A percentile compares a stretch with the other conserved stretches of the same genome.
These are phyloP conservation scores for Fusarium tuaranense DNA, from an alignment of 2,329 filamentous ascomycete genomes.

Conservation along the genomic window DNA sequence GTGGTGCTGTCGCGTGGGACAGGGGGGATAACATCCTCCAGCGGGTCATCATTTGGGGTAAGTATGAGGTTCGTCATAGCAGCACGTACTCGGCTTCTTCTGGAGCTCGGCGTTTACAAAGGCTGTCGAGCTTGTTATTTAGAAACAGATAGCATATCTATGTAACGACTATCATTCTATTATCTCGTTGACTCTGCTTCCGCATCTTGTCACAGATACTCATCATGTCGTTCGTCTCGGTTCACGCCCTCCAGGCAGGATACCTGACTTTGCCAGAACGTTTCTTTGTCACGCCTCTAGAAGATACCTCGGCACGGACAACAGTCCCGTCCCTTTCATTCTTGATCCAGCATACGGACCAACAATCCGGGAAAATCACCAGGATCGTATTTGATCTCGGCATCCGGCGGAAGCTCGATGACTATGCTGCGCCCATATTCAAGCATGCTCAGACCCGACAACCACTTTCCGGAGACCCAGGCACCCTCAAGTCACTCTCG, in stretches of 20 bases:
- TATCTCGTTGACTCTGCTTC: neutral
- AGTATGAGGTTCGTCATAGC: neutral
- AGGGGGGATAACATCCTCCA: neutral
- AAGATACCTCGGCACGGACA: neutral
- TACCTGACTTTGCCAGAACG: slow-evolving; percentile 17
- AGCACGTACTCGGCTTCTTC: neutral
- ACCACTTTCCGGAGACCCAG: slow-evolving; percentile 5
- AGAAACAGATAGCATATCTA: neutral
- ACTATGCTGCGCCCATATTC: slow-evolving; percentile 9
- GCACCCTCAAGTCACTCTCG: neutral
- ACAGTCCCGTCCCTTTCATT: slow-evolving; percentile 22
- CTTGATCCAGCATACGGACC: slow-evolving; percentile 12
- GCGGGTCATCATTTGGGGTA: neutral
- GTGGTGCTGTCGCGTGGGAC: neutral
- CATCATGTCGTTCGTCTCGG: slow-evolving; percentile 8
- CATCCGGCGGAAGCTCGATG: slow-evolving; percentile 3
- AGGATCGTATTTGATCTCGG: slow-evolving; percentile 21
- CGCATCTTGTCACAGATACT: neutral
- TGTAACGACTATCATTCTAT: accelerated
- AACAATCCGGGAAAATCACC: neutral
- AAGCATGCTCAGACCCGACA: slow-evolving; percentile 11
- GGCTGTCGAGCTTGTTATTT: neutral
- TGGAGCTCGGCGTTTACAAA: neutral
- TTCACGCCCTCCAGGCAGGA: slow-evolving; percentile 16
- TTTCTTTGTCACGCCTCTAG: slow-evolving; percentile 9